Evolutionary conservation across 1,139 yeast species (phyloP), one percentile per base, ranked within the genome.

Genomic region (Scheffersomyces cryptocercus): DNA sequence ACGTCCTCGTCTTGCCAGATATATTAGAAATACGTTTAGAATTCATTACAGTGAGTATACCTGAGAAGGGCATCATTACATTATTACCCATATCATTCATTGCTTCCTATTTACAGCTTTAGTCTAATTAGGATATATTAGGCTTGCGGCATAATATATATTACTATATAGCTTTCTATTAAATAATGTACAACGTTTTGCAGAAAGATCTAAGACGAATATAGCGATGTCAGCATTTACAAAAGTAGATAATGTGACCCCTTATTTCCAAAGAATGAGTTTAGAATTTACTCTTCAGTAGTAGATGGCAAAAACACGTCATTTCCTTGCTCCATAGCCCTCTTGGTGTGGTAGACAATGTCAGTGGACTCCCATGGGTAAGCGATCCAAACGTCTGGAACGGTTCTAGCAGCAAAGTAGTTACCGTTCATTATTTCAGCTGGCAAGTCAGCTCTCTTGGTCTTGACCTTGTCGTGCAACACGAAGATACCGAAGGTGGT

Each of bases 311-410:
- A 62, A 53, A 74, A 74, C 7, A 72, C 78, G 50, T 75, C 80
- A 53, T 75, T 74, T 30, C 66, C 95, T 69, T 91, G 97, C 59
- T 81, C 82, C 49, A 83, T 73, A 32, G 97, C 97, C 65, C 74
- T 78, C 64, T 79, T 75, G 43, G 95, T 88, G 65, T 91, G 99
- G 68, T 76, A 79, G 41, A 88, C 97, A 64, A 91, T 93, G 69
- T 91, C 97, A 47, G 78, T 77, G 29, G 95, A 83, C 70, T 89
- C 97, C 99, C 99, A 93, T 41, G 98, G 98, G 66, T 93, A 93
- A 37, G 97, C 97, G 58, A 89, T 90, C 99, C 99, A 93, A 55
- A 79, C 78, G 64, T 93, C 98, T 35, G 91, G 95, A 35, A 89
- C 93, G 38, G 88, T 80, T 68, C 93, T 82, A 38, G 97, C 97